Evolutionary conservation across 495 filamentous ascomycete species (phyloP), one percentile per base, ranked within the genome.

Genomic region (Neurospora sp.): DNA sequence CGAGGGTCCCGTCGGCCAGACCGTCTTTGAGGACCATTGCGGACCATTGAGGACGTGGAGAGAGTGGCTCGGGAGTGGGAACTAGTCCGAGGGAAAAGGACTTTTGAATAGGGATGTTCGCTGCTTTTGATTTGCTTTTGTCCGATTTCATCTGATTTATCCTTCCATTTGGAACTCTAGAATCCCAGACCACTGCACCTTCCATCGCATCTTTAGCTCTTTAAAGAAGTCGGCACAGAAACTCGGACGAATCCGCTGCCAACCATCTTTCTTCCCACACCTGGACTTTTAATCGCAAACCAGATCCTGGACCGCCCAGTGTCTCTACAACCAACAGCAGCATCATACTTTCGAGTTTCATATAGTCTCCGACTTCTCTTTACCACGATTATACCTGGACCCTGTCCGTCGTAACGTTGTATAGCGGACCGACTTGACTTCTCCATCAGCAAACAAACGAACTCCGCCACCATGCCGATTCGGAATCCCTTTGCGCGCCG

Each of bases 401-500:
- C 53, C 27, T 35, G 27, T 35, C 53, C 12, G 12, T 35, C 53
- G 27, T 35, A 35, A 65, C 53, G 53, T 65, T 65, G 53, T 18
- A 65, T 65, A 65, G 14, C 27, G 31, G 22, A 18, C 22, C 53
- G 27, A 65, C 27, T 65, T 6, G 53, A 71, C n/a, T 2, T 10
- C 18, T 16, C 44, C 38, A 71, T 39, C 18, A 46, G 39, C 69
- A 22, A 39, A 39, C 16, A 31, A 39, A 70, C 53, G 14, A 53
- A 27, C 37, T 41, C 27, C 22, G 70, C 74, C 73, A 85, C 73
- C 48, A 93, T 94, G 92, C 86, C 90, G n/a, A 91, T 93, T 79
- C 90, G 91, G 75, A 94, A 93, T 80, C 88, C 91, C 22, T 90
- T 94, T 77, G 83, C 85, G 68, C 88, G 88, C 77, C 89, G 88